Evolutionary conservation across 441 rosid genomes (phyloP).

Genomic region (Capsella rubella): DNA sequence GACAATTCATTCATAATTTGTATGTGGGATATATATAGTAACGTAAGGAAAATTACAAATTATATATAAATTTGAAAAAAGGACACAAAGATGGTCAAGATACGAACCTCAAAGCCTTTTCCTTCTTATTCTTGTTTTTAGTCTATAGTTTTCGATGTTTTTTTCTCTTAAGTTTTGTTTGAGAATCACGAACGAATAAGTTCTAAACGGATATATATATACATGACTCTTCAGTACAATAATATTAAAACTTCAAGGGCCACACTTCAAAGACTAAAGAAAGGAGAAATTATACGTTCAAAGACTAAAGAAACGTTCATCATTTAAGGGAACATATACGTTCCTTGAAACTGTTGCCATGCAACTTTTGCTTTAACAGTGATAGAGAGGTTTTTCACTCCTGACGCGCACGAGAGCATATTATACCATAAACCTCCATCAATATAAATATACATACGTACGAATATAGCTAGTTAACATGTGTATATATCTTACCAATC

Average conservation of each 20-base stretch:
- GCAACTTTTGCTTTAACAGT: constrained; percentile 55
- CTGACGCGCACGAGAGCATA: constrained; percentile 58
- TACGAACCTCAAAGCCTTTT: constrained; percentile 69
- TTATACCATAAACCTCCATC: constrained; percentile 17
- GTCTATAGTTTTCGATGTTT: constrained; percentile 26
- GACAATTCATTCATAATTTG: constrained; percentile 8
- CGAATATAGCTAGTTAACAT: background rate
- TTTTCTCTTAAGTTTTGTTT: constrained; percentile 4
- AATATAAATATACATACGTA: background rate
- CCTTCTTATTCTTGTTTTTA: constrained; percentile 28
- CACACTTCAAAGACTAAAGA: background rate
- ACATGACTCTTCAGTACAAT: background rate
- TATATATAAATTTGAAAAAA: background rate
- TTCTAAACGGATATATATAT: constrained; percentile 4
- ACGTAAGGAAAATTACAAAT: constrained; percentile 26
- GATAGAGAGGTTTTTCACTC: background rate
- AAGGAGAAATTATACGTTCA: background rate
- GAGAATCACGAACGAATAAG: constrained; percentile 32
- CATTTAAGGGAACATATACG: constrained; percentile 42
- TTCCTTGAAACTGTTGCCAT: constrained; percentile 53
- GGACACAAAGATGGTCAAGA: constrained; percentile 68
- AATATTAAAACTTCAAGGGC: constrained; percentile 7
- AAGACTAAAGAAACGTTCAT: constrained; percentile 11
- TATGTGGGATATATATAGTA: background rate
- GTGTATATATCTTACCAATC: background rate